phyloP scores from a whole-genome alignment of 345 rosid genomes.

The Syzygium grande region DNA sequence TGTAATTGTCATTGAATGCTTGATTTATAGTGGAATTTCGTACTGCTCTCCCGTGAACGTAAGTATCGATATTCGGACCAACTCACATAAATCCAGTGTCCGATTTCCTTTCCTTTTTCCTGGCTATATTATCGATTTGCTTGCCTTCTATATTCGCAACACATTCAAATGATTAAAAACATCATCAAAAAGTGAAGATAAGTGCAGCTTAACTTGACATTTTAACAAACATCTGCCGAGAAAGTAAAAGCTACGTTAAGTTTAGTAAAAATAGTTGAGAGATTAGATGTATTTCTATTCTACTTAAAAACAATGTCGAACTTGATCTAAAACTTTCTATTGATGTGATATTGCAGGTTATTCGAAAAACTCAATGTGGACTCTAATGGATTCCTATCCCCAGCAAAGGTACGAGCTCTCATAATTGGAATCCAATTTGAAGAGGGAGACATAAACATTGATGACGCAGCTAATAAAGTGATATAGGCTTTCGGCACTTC shows the following conservation, averaged over 20 bases:
- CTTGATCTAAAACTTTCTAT: neutral
- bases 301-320: too few species aligned
- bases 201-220: neutral
- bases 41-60: too few species aligned
- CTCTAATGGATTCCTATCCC: slow-evolving; percentile 16
- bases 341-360: slow-evolving; percentile 8
- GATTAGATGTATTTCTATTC: neutral
- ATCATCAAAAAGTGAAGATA: neutral
- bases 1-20: too few species aligned
- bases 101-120: too few species aligned
- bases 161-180: neutral
- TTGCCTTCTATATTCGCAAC: too few species aligned
- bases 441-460: slow-evolving; percentile 14
- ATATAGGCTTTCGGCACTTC: slow-evolving; percentile 29
- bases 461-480: slow-evolving; percentile 23
- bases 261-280: neutral
- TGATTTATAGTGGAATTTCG: too few species aligned
- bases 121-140: too few species aligned
- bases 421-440: slow-evolving; percentile 34
- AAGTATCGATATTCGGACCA: too few species aligned
- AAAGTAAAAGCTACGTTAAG: neutral
- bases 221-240: neutral
- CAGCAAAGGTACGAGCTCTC: slow-evolving; percentile 29
- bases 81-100: too few species aligned
- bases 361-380: slow-evolving; percentile 23